A percentile compares a stretch with the other conserved stretches of the same genome.
Conservation (phyloP, 2,329 filamentous ascomycete genomes). For the Trichophyton verrucosum region DNA sequence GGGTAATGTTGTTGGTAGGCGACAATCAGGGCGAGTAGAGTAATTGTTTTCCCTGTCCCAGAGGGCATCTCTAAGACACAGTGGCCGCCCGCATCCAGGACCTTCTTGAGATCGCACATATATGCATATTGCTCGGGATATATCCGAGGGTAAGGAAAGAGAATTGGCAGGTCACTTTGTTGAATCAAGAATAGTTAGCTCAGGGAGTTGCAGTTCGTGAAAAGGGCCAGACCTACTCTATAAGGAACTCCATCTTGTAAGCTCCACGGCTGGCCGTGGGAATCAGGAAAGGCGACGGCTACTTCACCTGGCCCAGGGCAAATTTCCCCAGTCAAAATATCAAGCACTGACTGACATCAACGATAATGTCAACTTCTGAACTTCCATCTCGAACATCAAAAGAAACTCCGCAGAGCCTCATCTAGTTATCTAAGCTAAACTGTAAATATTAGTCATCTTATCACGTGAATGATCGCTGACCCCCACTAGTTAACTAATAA, state of each 20-base stretch:
- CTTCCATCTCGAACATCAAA: not conserved
- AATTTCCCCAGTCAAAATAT: not conserved
- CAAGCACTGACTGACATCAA: not conserved
- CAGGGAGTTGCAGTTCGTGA: not conserved
- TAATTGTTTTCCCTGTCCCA: conserved; percentile 94
- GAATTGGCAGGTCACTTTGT: conserved; percentile 51
- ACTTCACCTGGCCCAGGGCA: not conserved
- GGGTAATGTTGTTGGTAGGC: conserved; percentile 92
- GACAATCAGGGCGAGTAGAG: conserved; percentile 84
- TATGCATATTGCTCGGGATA: conserved; percentile 66
- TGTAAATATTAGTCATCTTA: not conserved
- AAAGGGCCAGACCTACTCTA: conserved; percentile 43
- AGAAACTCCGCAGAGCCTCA: conserved; percentile 1
- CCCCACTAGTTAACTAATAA: no score
- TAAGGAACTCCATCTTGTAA: conserved; percentile 62
- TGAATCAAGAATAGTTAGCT: conserved; percentile 12
- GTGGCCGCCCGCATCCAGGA: conserved; percentile 85
- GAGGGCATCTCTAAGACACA: conserved; percentile 99
- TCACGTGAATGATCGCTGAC: not conserved
- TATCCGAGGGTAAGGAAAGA: conserved; percentile 63
- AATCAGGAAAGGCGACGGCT: not conserved
- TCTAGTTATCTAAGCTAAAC: no score
- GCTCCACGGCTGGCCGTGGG: not conserved
- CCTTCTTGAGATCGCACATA: conserved; percentile 77
- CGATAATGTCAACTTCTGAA: not conserved